These are phyloP conservation scores for Fusarium sp. DNA, from an alignment of 2,329 filamentous ascomycete genomes.

Conservation along the genomic window DNA sequence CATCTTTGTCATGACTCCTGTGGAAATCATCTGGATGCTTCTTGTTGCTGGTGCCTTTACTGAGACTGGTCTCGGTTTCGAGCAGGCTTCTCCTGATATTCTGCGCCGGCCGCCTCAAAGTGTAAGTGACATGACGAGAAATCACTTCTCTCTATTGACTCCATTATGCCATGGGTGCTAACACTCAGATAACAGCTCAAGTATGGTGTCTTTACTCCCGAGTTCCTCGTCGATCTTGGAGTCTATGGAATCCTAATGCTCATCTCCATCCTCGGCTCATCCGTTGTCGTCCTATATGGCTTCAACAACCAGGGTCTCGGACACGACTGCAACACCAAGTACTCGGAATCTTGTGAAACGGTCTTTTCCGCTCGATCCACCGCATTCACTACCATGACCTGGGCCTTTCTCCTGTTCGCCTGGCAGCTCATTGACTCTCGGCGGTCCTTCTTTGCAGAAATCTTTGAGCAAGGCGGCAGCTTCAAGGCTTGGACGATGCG, in stretches of 20 bases:
- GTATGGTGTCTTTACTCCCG: slow-evolving; percentile 70
- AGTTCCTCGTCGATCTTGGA: slow-evolving; percentile 71
- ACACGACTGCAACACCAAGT: slow-evolving; percentile 66
- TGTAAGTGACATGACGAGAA: slow-evolving; percentile 13
- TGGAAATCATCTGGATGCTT: slow-evolving; percentile 80
- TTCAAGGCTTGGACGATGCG: slow-evolving; percentile 65
- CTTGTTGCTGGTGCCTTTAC: slow-evolving; percentile 78
- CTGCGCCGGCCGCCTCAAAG: slow-evolving; percentile 68
- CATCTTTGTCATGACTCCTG: slow-evolving; percentile 75
- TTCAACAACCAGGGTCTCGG: slow-evolving; percentile 65
- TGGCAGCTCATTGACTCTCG: slow-evolving; percentile 76
- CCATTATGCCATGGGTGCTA: not conserved
- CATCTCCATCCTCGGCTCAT: slow-evolving; percentile 65
- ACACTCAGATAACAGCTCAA: slow-evolving; percentile 41
- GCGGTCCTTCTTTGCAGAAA: slow-evolving; percentile 71
- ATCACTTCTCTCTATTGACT: not conserved
- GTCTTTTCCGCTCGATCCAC: slow-evolving; percentile 74
- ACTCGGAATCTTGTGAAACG: slow-evolving; percentile 61
- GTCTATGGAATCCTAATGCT: slow-evolving; percentile 74
- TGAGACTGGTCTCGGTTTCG: slow-evolving; percentile 78
- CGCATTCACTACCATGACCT: slow-evolving; percentile 73
- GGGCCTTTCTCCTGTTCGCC: slow-evolving; percentile 74
- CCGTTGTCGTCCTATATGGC: slow-evolving; percentile 68
- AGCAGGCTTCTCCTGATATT: slow-evolving; percentile 73
- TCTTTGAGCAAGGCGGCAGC: slow-evolving; percentile 56